These are phyloP conservation scores for Trametes gibbosa DNA, from an alignment of 768 basidiomycete species.

Conservation along the genomic window DNA sequence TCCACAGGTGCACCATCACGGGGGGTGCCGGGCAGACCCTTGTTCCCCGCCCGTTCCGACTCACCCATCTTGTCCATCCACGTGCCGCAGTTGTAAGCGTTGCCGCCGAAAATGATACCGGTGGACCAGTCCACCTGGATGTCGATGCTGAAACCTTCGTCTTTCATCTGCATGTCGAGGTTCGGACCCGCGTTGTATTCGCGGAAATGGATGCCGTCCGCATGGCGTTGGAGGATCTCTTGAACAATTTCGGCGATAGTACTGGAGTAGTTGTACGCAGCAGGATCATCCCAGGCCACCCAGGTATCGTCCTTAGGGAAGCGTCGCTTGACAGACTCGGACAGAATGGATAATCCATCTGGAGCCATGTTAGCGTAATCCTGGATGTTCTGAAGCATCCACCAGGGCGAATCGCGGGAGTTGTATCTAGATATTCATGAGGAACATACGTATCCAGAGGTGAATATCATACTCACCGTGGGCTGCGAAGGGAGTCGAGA, in stretches of 20 bases:
- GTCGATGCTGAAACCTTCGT: slow-evolving; percentile 90
- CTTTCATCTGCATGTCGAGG: slow-evolving; percentile 96
- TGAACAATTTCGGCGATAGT: slow-evolving; percentile 94
- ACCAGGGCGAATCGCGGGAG: slow-evolving; percentile 98
- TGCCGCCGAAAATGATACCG: slow-evolving; percentile 88
- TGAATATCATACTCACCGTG: slow-evolving; percentile 52
- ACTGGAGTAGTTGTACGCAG: slow-evolving; percentile 77
- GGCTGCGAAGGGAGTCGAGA: slow-evolving; percentile 82
- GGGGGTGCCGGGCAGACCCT: slow-evolving; percentile 94
- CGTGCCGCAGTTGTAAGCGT: slow-evolving; percentile 81
- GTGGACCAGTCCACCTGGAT: slow-evolving; percentile 96
- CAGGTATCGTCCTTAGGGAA: slow-evolving; percentile 94
- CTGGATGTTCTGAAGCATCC: slow-evolving; percentile 98
- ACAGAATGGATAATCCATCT: slow-evolving; percentile 76
- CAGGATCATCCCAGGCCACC: slow-evolving; percentile 86
- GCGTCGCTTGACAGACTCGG: slow-evolving; percentile 83
- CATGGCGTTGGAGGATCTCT: slow-evolving; percentile 93
- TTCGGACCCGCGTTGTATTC: slow-evolving; percentile 97
- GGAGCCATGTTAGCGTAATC: slow-evolving; percentile 86
- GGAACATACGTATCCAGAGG: background rate
- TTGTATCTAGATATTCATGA: slow-evolving; percentile 61
- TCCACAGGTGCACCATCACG: slow-evolving; percentile 95
- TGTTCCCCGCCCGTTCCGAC: slow-evolving; percentile 85
- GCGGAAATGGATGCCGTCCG: slow-evolving; percentile 86
- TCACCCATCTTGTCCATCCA: slow-evolving; percentile 99